Evolutionary conservation across 768 basidiomycete genomes (phyloP).

Genomic region (Mycena alexandri): DNA sequence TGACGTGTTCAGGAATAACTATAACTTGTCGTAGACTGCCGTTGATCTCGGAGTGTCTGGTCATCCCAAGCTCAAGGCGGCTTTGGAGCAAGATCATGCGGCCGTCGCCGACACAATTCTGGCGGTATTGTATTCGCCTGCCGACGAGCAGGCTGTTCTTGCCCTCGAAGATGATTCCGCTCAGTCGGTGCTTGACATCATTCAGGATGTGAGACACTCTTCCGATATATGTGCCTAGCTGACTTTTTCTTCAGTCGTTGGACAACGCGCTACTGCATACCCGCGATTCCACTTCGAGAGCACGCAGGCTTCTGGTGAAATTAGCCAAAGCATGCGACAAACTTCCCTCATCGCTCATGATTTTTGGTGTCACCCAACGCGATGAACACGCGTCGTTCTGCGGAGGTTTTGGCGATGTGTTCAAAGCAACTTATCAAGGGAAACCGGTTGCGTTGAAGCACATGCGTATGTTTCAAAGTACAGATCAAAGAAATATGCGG

Average conservation of each 20-base stretch:
- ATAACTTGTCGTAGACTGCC: constrained; percentile 4
- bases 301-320: constrained; percentile 23
- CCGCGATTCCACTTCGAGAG: constrained; percentile 21
- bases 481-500: constrained; percentile 24
- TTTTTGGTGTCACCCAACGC: constrained; percentile 27
- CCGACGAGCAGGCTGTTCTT: constrained; percentile 28
- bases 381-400: constrained; percentile 22
- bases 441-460: constrained; percentile 32
- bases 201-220: constrained; percentile 24
- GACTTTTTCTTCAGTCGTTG: constrained; percentile 14
- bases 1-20: too few relatives aligned
- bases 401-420: constrained; percentile 32
- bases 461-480: constrained; percentile 25
- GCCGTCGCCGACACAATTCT: constrained; percentile 12
- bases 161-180: constrained; percentile 29
- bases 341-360: constrained; percentile 28
- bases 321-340: constrained; percentile 26
- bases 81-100: constrained; percentile 21
- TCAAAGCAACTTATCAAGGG: constrained; percentile 21
- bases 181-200: constrained; percentile 33
- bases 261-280: constrained; percentile 18
- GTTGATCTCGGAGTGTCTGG: constrained; percentile 10
- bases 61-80: constrained; percentile 20
- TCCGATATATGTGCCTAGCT: neutral
- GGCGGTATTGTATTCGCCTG: constrained; percentile 25